Base-by-base conservation (phyloP, 192 early-diverging fungal genomes). In the Linnemannia zychae region DNA sequence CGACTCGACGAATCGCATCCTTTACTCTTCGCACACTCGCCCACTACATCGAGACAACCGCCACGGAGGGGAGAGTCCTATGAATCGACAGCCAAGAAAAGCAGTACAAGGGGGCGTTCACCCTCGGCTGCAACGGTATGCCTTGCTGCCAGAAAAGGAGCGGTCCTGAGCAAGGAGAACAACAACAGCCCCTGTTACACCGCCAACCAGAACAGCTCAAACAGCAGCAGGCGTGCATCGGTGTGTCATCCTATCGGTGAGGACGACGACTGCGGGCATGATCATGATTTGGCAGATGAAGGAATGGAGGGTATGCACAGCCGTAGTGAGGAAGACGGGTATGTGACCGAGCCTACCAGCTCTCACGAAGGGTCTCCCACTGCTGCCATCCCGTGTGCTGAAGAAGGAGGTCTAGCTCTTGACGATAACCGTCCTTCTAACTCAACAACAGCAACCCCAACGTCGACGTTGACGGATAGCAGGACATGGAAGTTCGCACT, bases 101-200 rank as follows among this genome's bases (percentile, higher is more conserved):
- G 12, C 22, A 7, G n/a, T 69, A 37, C 67, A 69, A 69, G 67
- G 67, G 67, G 67, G 38, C 67, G 67, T 9, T 69, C 67, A 69
- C 18, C 67, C 6, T 69, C 67, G 36, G 9, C 40, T 9, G 38
- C 38, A 37, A 18, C 33, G 4, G 67, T 40, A 38, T 69, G 67
- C 67, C 34, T 69, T 38, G 67, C 67, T 38, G 38, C 67, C n/a
- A n/a, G 33, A 36, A 69, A 36, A 69, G 22, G 20, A n/a, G 67
- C 67, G 7, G 20, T 24, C 17, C 15, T 13, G 37, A 33, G 40
- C 31, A 69, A 16, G 6, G 12, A 17, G 5, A 57, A 57, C 53
- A 28, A 1, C 22, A n/a, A 33, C 15, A 69, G 67, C 22, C 34
- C 36, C 67, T 40, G 37, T 15, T n/a, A n/a, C 36, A 74, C 47